Conservation (phyloP, 1,284 basidiomycete species). For the Ganoderma boninense region DNA sequence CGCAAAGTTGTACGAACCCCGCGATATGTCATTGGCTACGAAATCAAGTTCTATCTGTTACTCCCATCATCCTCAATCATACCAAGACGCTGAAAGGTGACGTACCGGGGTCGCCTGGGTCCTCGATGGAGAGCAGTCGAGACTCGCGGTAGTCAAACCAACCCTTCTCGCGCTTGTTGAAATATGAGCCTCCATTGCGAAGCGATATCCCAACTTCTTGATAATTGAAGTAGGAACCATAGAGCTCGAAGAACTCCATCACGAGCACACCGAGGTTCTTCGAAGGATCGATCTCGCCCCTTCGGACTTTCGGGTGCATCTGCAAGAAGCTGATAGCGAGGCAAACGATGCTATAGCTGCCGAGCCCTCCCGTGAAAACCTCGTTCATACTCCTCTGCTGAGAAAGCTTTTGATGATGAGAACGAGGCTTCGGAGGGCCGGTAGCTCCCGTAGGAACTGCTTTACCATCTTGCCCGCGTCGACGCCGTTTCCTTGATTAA, state of each 20-base stretch:
- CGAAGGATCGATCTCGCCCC: conserved; percentile 87
- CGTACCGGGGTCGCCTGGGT: conserved; percentile 91
- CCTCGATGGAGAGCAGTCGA: conserved; percentile 87
- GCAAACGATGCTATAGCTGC: conserved; percentile 95
- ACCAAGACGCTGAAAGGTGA: conserved; percentile 28
- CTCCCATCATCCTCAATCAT: conserved; percentile 4
- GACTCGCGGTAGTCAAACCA: conserved; percentile 75
- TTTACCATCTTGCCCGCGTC: conserved; percentile 85
- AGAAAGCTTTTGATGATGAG: conserved; percentile 93
- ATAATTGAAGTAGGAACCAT: conserved; percentile 93
- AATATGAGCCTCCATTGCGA: conserved; percentile 86
- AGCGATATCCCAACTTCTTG: conserved; percentile 92
- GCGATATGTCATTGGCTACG: conserved; percentile 92
- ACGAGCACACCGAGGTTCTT: conserved; percentile 92
- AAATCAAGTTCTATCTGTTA: conserved; percentile 13
- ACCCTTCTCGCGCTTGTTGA: conserved; percentile 79
- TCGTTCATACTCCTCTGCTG: conserved; percentile 95
- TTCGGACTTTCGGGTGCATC: conserved; percentile 94
- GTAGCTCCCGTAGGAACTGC: conserved; percentile 78
- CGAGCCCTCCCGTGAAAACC: conserved; percentile 94
- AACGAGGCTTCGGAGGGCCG: conserved; percentile 83
- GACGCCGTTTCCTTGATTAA: conserved; percentile 90
- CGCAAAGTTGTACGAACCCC: conserved; percentile 85
- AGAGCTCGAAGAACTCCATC: conserved; percentile 97
- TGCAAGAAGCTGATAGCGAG: conserved; percentile 94